These are phyloP conservation scores for Dalbergia cultrata DNA, from an alignment of 306 rosid species.

Conservation along the genomic window DNA sequence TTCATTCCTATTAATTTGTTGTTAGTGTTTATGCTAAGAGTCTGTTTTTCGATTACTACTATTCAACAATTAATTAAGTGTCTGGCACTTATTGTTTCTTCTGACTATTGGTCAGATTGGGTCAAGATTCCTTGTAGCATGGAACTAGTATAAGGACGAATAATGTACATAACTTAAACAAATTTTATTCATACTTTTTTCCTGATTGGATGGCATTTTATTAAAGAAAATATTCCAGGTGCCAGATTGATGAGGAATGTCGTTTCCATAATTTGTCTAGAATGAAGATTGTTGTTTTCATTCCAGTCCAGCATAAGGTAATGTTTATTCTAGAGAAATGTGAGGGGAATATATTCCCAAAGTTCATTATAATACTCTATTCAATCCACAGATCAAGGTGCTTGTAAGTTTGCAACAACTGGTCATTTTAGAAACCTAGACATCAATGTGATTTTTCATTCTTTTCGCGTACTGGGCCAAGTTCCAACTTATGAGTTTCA, in stretches of 20 bases:
- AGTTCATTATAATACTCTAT: background rate
- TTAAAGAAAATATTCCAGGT: background rate
- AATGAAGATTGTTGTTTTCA: conserved; percentile 2
- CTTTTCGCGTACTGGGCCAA: background rate
- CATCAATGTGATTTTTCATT: too few relatives aligned
- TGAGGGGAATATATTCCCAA: conserved; percentile 15
- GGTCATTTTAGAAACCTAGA: too few relatives aligned
- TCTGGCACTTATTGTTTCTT: background rate
- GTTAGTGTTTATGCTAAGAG: background rate
- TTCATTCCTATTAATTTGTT: background rate
- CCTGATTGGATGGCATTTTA: conserved; percentile 12
- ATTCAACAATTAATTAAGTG: background rate
- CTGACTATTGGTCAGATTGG: conserved; percentile 17
- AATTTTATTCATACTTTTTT: background rate
- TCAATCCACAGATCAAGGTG: background rate
- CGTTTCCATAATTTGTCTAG: background rate
- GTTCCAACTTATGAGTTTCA: background rate
- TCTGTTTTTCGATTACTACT: background rate
- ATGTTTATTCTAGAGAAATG: conserved; percentile 7
- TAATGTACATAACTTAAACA: background rate
- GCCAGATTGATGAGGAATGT: background rate
- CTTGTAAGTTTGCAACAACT: too few relatives aligned
- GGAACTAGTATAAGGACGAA: background rate
- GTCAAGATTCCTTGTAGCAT: conserved; percentile 35
- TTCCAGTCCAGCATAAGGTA: background rate